Conservation (phyloP, 73 alveolate genomes). For the Loxodes magnus region DNA sequence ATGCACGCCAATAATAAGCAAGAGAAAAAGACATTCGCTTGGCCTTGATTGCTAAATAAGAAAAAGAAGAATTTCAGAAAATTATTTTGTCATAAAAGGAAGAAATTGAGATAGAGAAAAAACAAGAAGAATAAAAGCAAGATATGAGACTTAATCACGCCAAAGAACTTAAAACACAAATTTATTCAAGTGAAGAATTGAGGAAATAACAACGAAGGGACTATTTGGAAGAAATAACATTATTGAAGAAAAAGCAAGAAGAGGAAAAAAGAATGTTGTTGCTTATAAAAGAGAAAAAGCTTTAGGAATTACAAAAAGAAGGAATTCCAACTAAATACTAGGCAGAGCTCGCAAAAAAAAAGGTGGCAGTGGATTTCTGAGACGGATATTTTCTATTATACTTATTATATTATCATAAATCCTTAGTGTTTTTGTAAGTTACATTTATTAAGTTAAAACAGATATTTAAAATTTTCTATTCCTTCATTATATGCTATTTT, state of each 20-base stretch:
- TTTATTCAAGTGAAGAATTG: slow-evolving; percentile 56
- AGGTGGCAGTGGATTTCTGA: slow-evolving; percentile 19
- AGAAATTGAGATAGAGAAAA: slow-evolving; percentile 48
- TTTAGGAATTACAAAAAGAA: slow-evolving; percentile 38
- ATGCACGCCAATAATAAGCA: slow-evolving; percentile 41
- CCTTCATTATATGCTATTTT: no score
- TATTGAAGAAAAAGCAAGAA: slow-evolving; percentile 62
- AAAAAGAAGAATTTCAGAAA: slow-evolving; percentile 69
- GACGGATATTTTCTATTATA: background rate
- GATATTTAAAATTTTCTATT: no score
- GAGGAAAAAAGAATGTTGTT: slow-evolving; percentile 67
- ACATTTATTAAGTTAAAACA: no score
- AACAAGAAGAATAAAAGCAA: slow-evolving; percentile 37
- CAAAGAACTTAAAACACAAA: slow-evolving; percentile 57
- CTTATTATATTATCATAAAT: background rate
- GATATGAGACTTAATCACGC: slow-evolving; percentile 36
- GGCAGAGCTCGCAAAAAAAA: slow-evolving; percentile 75
- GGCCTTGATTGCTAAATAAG: slow-evolving; percentile 47
- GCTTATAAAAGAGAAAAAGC: slow-evolving; percentile 63
- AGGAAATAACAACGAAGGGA: slow-evolving; percentile 48
- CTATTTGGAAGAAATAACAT: slow-evolving; percentile 81
- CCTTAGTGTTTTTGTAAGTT: background rate
- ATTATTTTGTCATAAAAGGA: slow-evolving; percentile 58
- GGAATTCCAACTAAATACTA: slow-evolving; percentile 66
- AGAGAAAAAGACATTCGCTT: slow-evolving; percentile 26